Evolutionary conservation across 116 monocot genomes (phyloP).

Genomic region (Thalassia testudinum): DNA sequence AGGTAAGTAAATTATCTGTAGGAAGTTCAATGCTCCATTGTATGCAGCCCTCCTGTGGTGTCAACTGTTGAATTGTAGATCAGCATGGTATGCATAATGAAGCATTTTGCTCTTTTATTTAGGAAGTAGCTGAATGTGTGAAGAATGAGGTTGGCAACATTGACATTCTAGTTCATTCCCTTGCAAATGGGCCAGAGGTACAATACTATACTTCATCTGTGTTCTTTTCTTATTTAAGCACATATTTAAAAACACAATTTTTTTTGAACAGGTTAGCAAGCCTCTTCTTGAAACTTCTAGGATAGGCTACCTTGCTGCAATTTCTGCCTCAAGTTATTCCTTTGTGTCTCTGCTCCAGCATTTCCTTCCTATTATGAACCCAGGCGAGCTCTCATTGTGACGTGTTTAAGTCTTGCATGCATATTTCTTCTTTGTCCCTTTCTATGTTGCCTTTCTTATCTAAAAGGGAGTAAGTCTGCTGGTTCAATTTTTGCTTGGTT

Average conservation of each 20-base stretch:
- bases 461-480: no score
- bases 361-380: constrained; percentile 97
- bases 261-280: constrained; percentile 56
- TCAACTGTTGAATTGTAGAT: not conserved
- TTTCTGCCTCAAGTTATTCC: constrained; percentile 96
- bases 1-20: no score
- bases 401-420: no score
- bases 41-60: no score
- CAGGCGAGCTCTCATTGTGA: constrained; percentile 33
- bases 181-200: constrained; percentile 91
- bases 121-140: constrained; percentile 76
- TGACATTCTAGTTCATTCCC: constrained; percentile 88
- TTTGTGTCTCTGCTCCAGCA: constrained; percentile 79
- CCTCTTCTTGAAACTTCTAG: constrained; percentile 89
- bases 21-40: no score
- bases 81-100: not conserved
- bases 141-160: constrained; percentile 82
- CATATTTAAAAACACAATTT: not conserved
- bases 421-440: not conserved
- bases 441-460: no score
- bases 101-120: not conserved
- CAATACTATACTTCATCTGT: not conserved
- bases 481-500: no score
- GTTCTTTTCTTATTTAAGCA: not conserved
- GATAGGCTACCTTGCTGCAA: constrained; percentile 81